phyloP scores from a whole-genome alignment of 257 asterid genomes.

The Nyctanthes arbortristis region DNA sequence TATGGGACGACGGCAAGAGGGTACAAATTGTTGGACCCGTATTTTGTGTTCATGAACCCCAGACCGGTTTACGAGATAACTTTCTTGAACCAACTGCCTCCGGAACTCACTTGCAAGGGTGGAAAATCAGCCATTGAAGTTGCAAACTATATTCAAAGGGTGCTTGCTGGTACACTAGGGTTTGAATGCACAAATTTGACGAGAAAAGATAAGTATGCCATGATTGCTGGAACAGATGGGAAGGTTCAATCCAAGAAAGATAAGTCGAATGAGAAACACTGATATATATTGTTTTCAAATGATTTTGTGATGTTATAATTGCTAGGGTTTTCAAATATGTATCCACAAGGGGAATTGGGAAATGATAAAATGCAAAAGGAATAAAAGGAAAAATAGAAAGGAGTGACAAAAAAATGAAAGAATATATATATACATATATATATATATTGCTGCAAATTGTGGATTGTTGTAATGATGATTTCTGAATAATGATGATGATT shows the following conservation, averaged over 20 bases:
- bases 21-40: conserved; percentile 68
- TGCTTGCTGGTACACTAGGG: conserved; percentile 72
- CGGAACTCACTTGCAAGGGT: conserved; percentile 52
- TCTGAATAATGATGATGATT: conserved; percentile 19
- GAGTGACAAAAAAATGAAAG: background rate
- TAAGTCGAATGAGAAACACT: conserved; percentile 20
- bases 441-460: background rate
- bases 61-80: conserved; percentile 84
- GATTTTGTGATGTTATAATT: background rate
- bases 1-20: conserved; percentile 88
- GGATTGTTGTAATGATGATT: background rate
- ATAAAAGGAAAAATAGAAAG: background rate
- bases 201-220: conserved; percentile 73
- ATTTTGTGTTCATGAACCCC: conserved; percentile 91
- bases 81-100: conserved; percentile 66
- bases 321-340: background rate
- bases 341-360: background rate
- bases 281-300: background rate
- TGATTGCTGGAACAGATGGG: conserved; percentile 91
- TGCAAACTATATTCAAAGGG: conserved; percentile 79
- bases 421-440: too few relatives aligned
- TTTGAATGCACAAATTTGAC: conserved; percentile 88
- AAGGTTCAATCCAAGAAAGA: conserved; percentile 42
- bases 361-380: too few relatives aligned
- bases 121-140: conserved; percentile 84